Base-by-base conservation (phyloP, 78 protist genomes). In the Dictyostelium intermedium region DNA sequence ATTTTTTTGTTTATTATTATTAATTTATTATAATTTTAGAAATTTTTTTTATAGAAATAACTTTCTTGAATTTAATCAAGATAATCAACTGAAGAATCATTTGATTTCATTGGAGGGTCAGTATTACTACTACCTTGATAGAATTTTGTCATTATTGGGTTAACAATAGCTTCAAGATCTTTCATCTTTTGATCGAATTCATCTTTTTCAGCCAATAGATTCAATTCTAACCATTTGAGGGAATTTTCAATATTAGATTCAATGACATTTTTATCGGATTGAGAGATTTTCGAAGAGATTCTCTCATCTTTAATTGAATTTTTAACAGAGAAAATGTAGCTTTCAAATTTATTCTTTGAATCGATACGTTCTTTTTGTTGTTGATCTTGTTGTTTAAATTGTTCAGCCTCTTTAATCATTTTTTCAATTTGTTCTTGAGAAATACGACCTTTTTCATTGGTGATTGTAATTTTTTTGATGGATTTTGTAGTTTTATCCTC, bases 351-450 rank as follows among this genome's bases (percentile, higher is more conserved):
- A 95, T 98, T 95, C 96, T 93, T 95, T 50, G 99, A 92, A 10
- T 93, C 97, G 18, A 97, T 93, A 18, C 47, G 23, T 53, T 95
- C 96, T 50, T 87, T 73, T 73, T 66, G 82, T 1, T 20, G 77
- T 81, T 96, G 98, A 95, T 98, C 99, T 82, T 98, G 97, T 82
- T 63, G 85, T 89, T 94, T 92, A 96, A 60, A 93, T 82, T 96
- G 47, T 81, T 98, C 99, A 32, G 98, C 99, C 79, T 99, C 99
- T 14, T 18, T 25, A 43, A 99, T 97, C 99, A 99, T 98, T 83
- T 98, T 96, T 87, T 98, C 98, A 72, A 99, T 97, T 61, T 98
- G 99, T 63, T 92, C 97, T 80, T 83, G 30, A 39, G 97, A 66
- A 43, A 98, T 97, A 47, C 99, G 98, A 61, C 97, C 99, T 95